These are phyloP conservation scores for Ophiosphaerella narmari DNA, from an alignment of 2,329 filamentous ascomycete genomes.

Conservation along the genomic window DNA sequence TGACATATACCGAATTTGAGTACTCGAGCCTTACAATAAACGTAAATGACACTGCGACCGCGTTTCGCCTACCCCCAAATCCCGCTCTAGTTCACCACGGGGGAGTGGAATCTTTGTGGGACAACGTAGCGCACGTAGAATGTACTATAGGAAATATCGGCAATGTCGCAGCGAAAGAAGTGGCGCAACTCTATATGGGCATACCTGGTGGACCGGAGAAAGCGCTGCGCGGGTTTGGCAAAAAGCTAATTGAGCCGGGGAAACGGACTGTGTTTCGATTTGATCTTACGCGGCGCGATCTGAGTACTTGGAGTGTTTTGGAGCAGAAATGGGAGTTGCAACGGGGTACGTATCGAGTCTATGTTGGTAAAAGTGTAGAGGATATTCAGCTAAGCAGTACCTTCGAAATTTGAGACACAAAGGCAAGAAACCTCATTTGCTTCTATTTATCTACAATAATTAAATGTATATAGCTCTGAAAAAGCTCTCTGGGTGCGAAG, in stretches of 20 bases:
- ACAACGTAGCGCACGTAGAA: conserved; percentile 66
- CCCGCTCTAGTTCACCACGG: conserved; percentile 38
- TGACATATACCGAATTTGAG: conserved; percentile 73
- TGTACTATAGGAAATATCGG: conserved; percentile 73
- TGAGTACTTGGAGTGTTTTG: conserved; percentile 79
- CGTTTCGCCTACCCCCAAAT: conserved; percentile 51
- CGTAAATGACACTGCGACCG: conserved; percentile 61
- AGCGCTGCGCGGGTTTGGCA: conserved; percentile 76
- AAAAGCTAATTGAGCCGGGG: conserved; percentile 70
- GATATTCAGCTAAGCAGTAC: conserved; percentile 21
- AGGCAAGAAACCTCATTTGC: too few relatives aligned
- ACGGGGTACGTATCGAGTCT: conserved; percentile 23
- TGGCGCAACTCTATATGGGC: conserved; percentile 72
- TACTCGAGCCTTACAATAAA: conserved; percentile 57
- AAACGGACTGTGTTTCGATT: conserved; percentile 65
- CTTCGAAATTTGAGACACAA: too few relatives aligned
- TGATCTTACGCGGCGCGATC: conserved; percentile 72
- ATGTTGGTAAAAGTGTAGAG: conserved; percentile 35
- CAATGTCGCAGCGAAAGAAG: conserved; percentile 64
- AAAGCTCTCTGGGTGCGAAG: too few relatives aligned
- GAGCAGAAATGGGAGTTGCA: conserved; percentile 74
- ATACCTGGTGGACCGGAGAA: conserved; percentile 62
- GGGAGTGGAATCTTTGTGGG: conserved; percentile 59
- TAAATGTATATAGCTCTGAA: too few relatives aligned
- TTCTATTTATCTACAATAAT: too few relatives aligned